A percentile compares a stretch with the other conserved stretches of the same genome.
Evolutionary conservation across 495 filamentous ascomycete species (phyloP).

Genomic region (Pseudomonodictys pantanalensis): DNA sequence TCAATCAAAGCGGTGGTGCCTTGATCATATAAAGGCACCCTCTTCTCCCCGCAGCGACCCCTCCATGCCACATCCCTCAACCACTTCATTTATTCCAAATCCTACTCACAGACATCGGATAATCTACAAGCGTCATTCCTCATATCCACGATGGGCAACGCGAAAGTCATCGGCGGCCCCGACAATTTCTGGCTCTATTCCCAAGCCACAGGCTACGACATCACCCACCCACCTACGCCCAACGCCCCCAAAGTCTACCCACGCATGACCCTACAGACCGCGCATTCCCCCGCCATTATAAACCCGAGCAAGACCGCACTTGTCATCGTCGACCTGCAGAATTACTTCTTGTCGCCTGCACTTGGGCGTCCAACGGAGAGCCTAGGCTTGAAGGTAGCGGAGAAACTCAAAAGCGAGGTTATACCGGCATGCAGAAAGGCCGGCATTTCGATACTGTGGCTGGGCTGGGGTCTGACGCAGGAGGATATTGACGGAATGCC

Average conservation of each 20-base stretch:
- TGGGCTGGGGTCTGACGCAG: slow-evolving; percentile 7
- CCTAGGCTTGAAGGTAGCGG: neutral
- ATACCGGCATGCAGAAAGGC: slow-evolving; percentile 13
- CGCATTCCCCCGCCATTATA: neutral
- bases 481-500: slow-evolving; percentile 1
- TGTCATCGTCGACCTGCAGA: slow-evolving; percentile 9
- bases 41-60: no score
- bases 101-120: no score
- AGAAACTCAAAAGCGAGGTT: neutral
- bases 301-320: slow-evolving; percentile 6
- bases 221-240: slow-evolving; percentile 8
- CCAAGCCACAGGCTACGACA: slow-evolving; percentile 2
- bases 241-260: slow-evolving; percentile 4
- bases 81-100: no score
- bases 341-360: slow-evolving; percentile 9
- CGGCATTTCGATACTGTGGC: slow-evolving; percentile 4
- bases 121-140: no score
- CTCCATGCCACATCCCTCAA: no score
- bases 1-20: no score
- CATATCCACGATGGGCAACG: neutral
- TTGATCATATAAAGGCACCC: no score
- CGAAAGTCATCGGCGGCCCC: slow-evolving; percentile 4
- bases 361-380: neutral
- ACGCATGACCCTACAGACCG: neutral
- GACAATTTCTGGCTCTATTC: slow-evolving; percentile 13